phyloP scores from a whole-genome alignment of 257 asterid species.

The Plantago ovata region DNA sequence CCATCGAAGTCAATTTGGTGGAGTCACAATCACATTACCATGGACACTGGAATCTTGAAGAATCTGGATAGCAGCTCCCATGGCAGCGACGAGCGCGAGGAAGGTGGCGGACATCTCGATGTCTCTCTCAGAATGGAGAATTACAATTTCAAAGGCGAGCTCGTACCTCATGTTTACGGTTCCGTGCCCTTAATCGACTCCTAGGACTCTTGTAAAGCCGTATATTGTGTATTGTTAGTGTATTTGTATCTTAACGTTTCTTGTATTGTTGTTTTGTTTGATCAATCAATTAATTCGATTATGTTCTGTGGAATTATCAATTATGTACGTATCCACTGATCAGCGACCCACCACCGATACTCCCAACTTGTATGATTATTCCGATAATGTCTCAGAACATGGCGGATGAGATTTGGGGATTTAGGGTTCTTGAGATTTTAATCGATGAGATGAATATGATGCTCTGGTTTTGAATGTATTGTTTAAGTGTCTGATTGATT shows the following conservation, averaged over 20 bases:
- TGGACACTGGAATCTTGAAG: conserved; percentile 79
- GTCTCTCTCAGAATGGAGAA: conserved; percentile 95
- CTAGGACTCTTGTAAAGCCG: conserved; percentile 92
- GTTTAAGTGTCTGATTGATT: too few species aligned
- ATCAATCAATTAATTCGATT: conserved; percentile 1
- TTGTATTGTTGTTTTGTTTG: not conserved
- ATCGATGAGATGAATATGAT: too few species aligned
- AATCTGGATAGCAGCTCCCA: conserved; percentile 55
- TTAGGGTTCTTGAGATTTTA: too few species aligned
- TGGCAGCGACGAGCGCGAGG: conserved; percentile 62
- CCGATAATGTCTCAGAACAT: too few species aligned
- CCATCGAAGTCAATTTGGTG: too few species aligned
- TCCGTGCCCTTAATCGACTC: conserved; percentile 90
- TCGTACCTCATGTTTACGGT: conserved; percentile 85
- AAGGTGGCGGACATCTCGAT: conserved; percentile 85
- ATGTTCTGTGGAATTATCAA: conserved; percentile 36
- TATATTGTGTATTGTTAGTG: conserved; percentile 18
- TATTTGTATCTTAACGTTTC: not conserved
- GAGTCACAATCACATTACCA: too few species aligned
- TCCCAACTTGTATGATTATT: too few species aligned
- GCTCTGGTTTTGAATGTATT: too few species aligned
- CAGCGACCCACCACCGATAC: too few species aligned
- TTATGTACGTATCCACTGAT: too few species aligned
- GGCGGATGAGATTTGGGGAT: too few species aligned
- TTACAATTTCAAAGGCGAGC: conserved; percentile 59